Evolutionary conservation across 2,329 filamentous ascomycete species (phyloP).

Genomic region (Fusarium lateritium): DNA sequence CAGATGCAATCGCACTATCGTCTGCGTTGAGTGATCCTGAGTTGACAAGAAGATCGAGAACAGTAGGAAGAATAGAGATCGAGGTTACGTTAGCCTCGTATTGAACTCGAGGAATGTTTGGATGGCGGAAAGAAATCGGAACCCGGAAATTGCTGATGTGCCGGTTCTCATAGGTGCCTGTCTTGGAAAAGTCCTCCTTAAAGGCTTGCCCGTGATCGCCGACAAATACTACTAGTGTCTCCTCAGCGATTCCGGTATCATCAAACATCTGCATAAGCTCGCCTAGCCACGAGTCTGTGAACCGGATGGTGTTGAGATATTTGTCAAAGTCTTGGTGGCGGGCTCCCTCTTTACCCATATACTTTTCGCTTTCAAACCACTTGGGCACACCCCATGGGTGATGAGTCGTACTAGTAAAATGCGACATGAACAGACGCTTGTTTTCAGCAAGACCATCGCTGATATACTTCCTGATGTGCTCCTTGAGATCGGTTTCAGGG

Average conservation of each 20-base stretch:
- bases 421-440: constrained; percentile 54
- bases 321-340: constrained; percentile 51
- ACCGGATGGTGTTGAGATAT: constrained; percentile 53
- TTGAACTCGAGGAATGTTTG: constrained; percentile 50
- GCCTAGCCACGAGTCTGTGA: constrained; percentile 53
- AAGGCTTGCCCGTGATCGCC: constrained; percentile 55
- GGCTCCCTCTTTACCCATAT: constrained; percentile 44
- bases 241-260: constrained; percentile 51
- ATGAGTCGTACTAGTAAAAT: constrained; percentile 56
- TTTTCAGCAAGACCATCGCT: constrained; percentile 49
- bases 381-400: constrained; percentile 50
- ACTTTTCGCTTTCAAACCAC: constrained; percentile 47
- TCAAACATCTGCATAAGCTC: constrained; percentile 52
- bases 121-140: constrained; percentile 52
- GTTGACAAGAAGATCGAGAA: constrained; percentile 53
- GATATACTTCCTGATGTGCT: constrained; percentile 53
- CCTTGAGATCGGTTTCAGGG: constrained; percentile 50
- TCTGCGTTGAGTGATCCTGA: constrained; percentile 48
- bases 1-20: constrained; percentile 44
- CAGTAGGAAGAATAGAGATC: constrained; percentile 52
- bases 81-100: constrained; percentile 52
- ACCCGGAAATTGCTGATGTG: constrained; percentile 53
- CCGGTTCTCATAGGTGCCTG: constrained; percentile 53
- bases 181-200: constrained; percentile 50
- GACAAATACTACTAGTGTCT: constrained; percentile 53